These are phyloP conservation scores for Boletus mariae DNA, from an alignment of 1,284 basidiomycete species.

Conservation along the genomic window DNA sequence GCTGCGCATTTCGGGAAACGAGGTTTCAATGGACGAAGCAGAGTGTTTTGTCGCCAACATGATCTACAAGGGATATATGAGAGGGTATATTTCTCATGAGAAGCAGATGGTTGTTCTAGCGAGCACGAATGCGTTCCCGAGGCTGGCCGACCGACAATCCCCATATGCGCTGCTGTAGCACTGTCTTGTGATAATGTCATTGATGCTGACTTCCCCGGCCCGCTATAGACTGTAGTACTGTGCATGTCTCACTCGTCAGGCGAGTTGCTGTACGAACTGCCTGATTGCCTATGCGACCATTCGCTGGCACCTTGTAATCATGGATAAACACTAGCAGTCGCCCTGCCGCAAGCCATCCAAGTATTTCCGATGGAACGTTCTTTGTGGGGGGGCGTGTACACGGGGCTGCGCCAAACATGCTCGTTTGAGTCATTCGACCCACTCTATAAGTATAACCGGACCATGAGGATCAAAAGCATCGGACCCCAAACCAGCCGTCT, in stretches of 20 bases:
- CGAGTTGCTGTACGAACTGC: no score
- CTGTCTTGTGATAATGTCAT: background rate
- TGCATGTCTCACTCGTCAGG: no score
- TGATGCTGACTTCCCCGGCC: no score
- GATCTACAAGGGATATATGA: slow-evolving; percentile 89
- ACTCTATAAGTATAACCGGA: background rate
- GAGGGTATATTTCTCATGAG: slow-evolving; percentile 95
- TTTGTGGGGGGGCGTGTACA: background rate
- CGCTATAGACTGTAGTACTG: no score
- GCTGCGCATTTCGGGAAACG: slow-evolving; percentile 61
- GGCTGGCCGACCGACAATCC: slow-evolving; percentile 52
- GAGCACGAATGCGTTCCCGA: slow-evolving; percentile 80
- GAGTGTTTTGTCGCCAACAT: slow-evolving; percentile 94
- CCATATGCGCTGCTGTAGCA: slow-evolving; percentile 46
- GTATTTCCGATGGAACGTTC: slow-evolving; percentile 10
- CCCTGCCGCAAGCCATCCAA: background rate
- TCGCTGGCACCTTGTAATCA: no score
- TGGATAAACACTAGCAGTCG: background rate
- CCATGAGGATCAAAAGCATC: background rate
- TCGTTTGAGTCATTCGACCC: background rate
- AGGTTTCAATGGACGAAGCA: slow-evolving; percentile 69
- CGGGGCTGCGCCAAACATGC: background rate
- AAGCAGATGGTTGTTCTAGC: slow-evolving; percentile 90
- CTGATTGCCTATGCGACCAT: no score
- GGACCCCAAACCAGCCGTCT: background rate